Conservation (phyloP, 768 basidiomycete genomes). For the Pisolithus tinctorius region DNA sequence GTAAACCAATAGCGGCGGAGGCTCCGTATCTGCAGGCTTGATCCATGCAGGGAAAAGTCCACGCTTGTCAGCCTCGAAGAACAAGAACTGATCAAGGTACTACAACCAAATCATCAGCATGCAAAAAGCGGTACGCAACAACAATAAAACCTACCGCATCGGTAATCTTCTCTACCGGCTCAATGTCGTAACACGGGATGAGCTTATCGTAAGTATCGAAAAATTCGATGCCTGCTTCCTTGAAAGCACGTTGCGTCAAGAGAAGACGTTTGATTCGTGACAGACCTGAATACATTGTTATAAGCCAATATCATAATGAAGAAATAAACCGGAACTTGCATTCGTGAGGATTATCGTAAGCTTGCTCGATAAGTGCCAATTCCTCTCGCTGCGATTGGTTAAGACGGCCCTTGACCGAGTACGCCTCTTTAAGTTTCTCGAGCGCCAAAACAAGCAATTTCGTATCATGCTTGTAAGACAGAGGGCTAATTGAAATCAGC, state of each 20-base stretch:
- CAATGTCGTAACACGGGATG: conserved; percentile 98
- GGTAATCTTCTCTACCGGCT: conserved; percentile 99
- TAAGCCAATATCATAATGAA: conserved; percentile 3
- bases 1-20: conserved; percentile 93
- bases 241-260: conserved; percentile 96
- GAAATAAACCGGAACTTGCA: conserved; percentile 39
- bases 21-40: conserved; percentile 96
- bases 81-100: conserved; percentile 97
- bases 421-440: conserved; percentile 98
- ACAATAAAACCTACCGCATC: conserved; percentile 63
- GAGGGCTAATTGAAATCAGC: conserved; percentile 45
- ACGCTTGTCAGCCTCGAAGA: conserved; percentile 98
- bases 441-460: conserved; percentile 94
- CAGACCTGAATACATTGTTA: conserved; percentile 40
- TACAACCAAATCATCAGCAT: conserved; percentile 23
- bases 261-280: conserved; percentile 97
- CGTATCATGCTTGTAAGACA: conserved; percentile 99
- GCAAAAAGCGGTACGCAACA: neutral
- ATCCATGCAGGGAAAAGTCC: conserved; percentile 99
- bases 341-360: conserved; percentile 99
- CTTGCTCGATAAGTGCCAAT: conserved; percentile 95
- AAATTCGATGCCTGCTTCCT: conserved; percentile 95
- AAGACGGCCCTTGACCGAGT: conserved; percentile 93
- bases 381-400: conserved; percentile 99
- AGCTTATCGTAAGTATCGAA: conserved; percentile 98